Percentiles rank a stretch among this genome's conserved stretches.
Conservation (phyloP, 441 rosid species). For the Corymbia citriodora region DNA sequence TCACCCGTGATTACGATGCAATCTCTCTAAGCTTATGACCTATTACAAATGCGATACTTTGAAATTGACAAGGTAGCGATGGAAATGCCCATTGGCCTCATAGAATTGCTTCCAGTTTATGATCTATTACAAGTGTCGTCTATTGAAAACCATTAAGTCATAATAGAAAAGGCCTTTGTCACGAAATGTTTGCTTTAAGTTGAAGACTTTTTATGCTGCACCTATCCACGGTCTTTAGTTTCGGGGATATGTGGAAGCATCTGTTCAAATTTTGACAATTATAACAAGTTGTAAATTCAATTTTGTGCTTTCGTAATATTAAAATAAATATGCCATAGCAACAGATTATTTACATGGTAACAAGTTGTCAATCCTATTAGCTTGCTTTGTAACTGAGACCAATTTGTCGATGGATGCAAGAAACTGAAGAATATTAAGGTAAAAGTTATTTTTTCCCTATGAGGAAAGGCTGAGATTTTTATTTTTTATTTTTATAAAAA, state of each 20-base stretch:
- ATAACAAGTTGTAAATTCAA: not conserved
- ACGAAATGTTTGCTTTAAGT: not conserved
- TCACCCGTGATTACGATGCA: accelerated
- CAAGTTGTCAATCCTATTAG: not conserved
- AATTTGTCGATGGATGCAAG: not conserved
- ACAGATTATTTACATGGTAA: not conserved
- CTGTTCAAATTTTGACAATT: not conserved
- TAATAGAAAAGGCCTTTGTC: not conserved
- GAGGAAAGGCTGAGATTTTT: no score
- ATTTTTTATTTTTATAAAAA: no score
- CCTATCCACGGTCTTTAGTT: not conserved
- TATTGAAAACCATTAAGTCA: not conserved
- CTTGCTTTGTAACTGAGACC: not conserved
- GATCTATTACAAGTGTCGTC: not conserved
- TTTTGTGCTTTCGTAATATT: not conserved
- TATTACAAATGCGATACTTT: no score
- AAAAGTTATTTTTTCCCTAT: no score
- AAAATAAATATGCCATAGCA: not conserved
- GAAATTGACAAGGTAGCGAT: no score
- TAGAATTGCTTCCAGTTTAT: not conserved
- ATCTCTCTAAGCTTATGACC: no score
- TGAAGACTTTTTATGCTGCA: not conserved
- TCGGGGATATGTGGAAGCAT: not conserved
- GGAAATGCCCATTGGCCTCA: not conserved
- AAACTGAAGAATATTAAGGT: not conserved